Base-by-base conservation (phyloP, 352 stramenopile genomes). In the Hyaloperonospora brassicae region DNA sequence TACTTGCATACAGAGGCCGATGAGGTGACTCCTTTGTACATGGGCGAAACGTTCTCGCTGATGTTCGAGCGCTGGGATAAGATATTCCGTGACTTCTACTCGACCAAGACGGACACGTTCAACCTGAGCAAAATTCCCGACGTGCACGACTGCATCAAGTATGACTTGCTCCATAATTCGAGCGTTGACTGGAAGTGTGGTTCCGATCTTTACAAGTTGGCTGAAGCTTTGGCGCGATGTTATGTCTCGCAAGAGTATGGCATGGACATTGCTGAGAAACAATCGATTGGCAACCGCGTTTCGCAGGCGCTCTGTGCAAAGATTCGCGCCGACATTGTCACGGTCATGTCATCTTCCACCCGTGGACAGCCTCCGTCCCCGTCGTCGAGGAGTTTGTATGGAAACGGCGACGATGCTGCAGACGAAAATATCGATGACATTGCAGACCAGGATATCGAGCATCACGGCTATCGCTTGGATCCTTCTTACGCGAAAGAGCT, bases 171-270 rank as follows among this genome's bases (percentile, higher is more conserved):
- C 2, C 97, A 99, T 74, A 99, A 99, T 69, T 56, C 83, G 13
- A 81, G 96, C 52, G 70, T 98, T 13, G 70, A 79, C 9, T 66
- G 98, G 49, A 91, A 86, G 5, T 73, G 84, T 24, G 95, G 86
- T 2, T 70, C 89, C 21, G 94, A 98, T 61, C 75, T 98, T 1
- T 98, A 97, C 61, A 75, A 87, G 17, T 71, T 98, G 13, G 94
- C 95, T 12, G 97, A 98, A 66, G 74, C 76, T 13, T 97, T 98
- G 70, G 94, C 95, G 31, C 89, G 97, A 56, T 97, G 93, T 58
- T 97, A 99, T 50, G 95, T 99, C 2, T 96, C 97, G 2, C 96
- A 99, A 58, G 97, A 99, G 68, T 93, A 93, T 47, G 83, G 93
- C 39, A 97, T 96, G 72, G 77, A 93, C 22, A 59, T 88, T 13